Evolutionary conservation across 495 filamentous ascomycete species (phyloP).

Genomic region (Neurospora sp.): DNA sequence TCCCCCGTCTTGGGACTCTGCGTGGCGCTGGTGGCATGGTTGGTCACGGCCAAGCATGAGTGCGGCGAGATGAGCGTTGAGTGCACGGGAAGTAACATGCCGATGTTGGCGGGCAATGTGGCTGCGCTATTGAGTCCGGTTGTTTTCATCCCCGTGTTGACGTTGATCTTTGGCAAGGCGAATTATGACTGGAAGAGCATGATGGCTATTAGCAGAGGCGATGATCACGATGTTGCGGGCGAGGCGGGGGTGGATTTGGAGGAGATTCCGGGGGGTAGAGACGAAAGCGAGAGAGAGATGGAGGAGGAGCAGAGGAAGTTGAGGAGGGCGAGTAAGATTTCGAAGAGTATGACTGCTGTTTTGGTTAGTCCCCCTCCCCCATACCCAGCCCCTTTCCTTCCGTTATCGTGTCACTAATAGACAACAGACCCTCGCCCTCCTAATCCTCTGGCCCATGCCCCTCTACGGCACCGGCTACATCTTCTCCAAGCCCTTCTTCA

Average conservation of each 20-base stretch:
- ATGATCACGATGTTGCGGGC: constrained; percentile 67
- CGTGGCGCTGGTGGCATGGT: constrained; percentile 75
- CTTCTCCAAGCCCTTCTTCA: constrained; percentile 86
- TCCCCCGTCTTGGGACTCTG: constrained; percentile 69
- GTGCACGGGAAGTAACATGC: constrained; percentile 73
- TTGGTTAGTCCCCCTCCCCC: constrained; percentile 23
- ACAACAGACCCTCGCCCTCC: constrained; percentile 54
- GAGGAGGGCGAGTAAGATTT: constrained; percentile 62
- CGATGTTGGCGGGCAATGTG: constrained; percentile 80
- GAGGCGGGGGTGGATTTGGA: constrained; percentile 65
- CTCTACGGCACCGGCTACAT: constrained; percentile 83
- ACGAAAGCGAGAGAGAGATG: constrained; percentile 23
- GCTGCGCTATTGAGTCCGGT: constrained; percentile 70
- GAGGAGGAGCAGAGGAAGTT: constrained; percentile 61
- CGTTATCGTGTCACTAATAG: too few species aligned
- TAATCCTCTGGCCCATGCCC: constrained; percentile 92
- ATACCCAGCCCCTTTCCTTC: too few species aligned
- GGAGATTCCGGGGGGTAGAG: constrained; percentile 48
- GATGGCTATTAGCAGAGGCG: constrained; percentile 71
- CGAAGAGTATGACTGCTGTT: constrained; percentile 53
- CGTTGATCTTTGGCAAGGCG: constrained; percentile 60
- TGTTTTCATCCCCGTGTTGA: constrained; percentile 71
- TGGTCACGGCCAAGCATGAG: constrained; percentile 75
- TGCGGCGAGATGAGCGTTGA: constrained; percentile 62
- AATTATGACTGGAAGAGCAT: constrained; percentile 89